Conservation (phyloP, 352 stramenopile species). For the Globisporangium paroecandrum region DNA sequence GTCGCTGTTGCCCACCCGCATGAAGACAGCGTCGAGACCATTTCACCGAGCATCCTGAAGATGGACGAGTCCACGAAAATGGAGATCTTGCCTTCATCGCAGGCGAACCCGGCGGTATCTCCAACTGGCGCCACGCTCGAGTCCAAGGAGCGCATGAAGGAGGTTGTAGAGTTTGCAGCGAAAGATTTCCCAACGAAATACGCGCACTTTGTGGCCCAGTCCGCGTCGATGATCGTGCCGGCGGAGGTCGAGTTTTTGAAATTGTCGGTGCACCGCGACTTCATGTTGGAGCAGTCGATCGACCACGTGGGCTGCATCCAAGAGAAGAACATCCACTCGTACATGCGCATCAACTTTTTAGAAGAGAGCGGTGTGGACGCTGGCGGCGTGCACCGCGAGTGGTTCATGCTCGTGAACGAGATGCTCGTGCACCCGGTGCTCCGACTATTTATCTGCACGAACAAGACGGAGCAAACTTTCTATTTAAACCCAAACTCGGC, state of each 20-base stretch:
- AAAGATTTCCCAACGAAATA: slow-evolving; percentile 54
- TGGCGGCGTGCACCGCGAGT: slow-evolving; percentile 84
- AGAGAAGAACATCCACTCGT: slow-evolving; percentile 48
- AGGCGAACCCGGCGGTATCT: neutral
- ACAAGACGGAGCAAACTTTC: slow-evolving; percentile 56
- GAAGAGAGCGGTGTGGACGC: slow-evolving; percentile 82
- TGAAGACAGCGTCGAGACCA: neutral
- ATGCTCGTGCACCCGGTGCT: slow-evolving; percentile 40
- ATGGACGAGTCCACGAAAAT: neutral
- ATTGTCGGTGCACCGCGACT: slow-evolving; percentile 44
- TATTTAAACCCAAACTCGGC: slow-evolving; percentile 60
- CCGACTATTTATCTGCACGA: slow-evolving; percentile 54
- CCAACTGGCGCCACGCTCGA: neutral
- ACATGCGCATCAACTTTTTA: slow-evolving; percentile 77
- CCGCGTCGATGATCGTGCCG: slow-evolving; percentile 34
- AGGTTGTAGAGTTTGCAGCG: slow-evolving; percentile 25
- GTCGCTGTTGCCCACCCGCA: neutral
- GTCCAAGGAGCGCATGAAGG: slow-evolving; percentile 3
- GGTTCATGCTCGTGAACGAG: slow-evolving; percentile 82
- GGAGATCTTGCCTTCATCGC: neutral
- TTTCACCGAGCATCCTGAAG: neutral
- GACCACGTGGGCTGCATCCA: slow-evolving; percentile 55
- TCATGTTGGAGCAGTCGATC: slow-evolving; percentile 64
- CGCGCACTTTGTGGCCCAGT: slow-evolving; percentile 41
- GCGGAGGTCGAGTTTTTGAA: slow-evolving; percentile 45